These are phyloP conservation scores for Salvia miltiorrhiza DNA, from an alignment of 257 asterid genomes.

Conservation along the genomic window DNA sequence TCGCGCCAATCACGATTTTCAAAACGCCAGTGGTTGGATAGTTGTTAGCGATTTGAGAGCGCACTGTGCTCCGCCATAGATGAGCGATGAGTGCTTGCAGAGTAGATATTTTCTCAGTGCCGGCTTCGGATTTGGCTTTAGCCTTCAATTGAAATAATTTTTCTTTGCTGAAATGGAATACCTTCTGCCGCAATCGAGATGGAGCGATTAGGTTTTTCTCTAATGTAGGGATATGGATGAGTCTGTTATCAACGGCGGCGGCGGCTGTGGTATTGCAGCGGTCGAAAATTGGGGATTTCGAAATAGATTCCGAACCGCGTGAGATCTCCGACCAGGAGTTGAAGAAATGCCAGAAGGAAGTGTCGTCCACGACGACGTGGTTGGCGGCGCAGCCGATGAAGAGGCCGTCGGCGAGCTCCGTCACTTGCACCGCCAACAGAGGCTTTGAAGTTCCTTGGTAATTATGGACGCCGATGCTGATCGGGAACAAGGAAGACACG, in stretches of 20 bases:
- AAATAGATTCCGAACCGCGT: constrained; percentile 6
- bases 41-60: neutral
- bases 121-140: constrained; percentile 33
- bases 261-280: too few relatives aligned
- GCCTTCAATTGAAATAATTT: constrained; percentile 22
- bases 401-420: constrained; percentile 34
- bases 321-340: constrained; percentile 34
- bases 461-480: neutral
- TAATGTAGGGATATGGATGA: constrained; percentile 16
- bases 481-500: constrained; percentile 27
- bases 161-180: constrained; percentile 35
- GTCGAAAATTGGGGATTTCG: too few relatives aligned
- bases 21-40: neutral
- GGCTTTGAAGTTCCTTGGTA: constrained; percentile 28
- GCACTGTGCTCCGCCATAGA: constrained; percentile 32
- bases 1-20: neutral
- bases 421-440: constrained; percentile 36
- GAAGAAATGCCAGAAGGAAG: constrained; percentile 33
- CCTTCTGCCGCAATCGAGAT: constrained; percentile 11
- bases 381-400: constrained; percentile 36
- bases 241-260: neutral
- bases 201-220: neutral
- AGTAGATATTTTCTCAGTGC: constrained; percentile 25
- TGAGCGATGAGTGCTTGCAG: constrained; percentile 45
- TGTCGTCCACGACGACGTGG: constrained; percentile 31